Base-by-base conservation (phyloP, 352 stramenopile genomes). In the Phytophthora cactorum region DNA sequence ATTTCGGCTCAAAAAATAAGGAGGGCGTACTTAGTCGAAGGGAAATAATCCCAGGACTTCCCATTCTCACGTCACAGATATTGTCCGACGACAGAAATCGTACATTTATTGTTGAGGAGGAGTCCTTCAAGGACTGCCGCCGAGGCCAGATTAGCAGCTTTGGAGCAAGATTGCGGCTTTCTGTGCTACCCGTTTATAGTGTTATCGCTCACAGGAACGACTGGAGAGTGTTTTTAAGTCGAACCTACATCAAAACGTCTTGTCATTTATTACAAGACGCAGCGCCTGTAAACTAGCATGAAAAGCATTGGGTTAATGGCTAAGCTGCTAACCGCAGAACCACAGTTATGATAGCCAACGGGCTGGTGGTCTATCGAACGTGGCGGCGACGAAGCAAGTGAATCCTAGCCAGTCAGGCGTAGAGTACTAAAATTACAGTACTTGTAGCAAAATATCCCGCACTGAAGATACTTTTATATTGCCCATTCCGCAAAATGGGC, bases 11-110 rank as follows among this genome's bases (percentile, higher is more conserved):
- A 54, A 63, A 45, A 46, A 63, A 59, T 59, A 49, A 41, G 50
- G 32, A 54, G 49, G 4, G 12, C 52, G 43, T 31, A 52, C 27
- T 44, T 60, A 22, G 52, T 3, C 25, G 25, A 29, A 44, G 41
- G 25, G 28, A 41, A 65, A 64, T 58, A 32, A n/a, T 45, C 36
- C 50, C 46, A 43, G 36, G 36, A 17, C 5, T 43, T 17, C 36
- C 12, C 5, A 65, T 65, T 65, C 58, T 59, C 58, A 65, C 22
- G 58, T 65, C 58, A 32, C 58, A 65, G 57, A 63, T 45, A 41
- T 49, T 41, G 25, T 45, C 3, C 32, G 32, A 4, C 36, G 36
- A 43, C 36, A 43, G 12, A 43, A 43, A 43, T 43, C 36, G 36
- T 43, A 17, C 36, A 43, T 43, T 10, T 2, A n/a, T 43, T 22